Evolutionary conservation across 2,329 filamentous ascomycete species (phyloP).

Genomic region (Verticillium albo-atrum): DNA sequence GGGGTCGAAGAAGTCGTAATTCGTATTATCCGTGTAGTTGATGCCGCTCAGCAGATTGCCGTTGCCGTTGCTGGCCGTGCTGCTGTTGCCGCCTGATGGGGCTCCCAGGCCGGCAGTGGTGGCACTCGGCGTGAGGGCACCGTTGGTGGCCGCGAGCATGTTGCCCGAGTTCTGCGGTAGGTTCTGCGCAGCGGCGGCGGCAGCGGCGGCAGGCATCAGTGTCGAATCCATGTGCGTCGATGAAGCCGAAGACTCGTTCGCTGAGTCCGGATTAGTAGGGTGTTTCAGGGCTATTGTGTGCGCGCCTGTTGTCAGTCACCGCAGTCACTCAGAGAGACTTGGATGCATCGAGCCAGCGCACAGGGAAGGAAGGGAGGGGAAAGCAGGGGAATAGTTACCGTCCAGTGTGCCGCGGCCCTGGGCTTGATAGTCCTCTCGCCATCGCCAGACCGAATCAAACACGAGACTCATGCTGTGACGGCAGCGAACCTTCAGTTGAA

Average conservation of each 20-base stretch:
- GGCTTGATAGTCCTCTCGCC: constrained; percentile 74
- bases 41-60: constrained; percentile 53
- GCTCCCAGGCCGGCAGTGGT: constrained; percentile 25
- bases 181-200: constrained; percentile 41
- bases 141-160: constrained; percentile 43
- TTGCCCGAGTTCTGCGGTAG: constrained; percentile 18
- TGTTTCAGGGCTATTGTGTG: constrained; percentile 64
- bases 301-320: constrained; percentile 20
- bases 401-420: constrained; percentile 66
- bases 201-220: constrained; percentile 43
- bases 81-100: not conserved
- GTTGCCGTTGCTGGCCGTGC: constrained; percentile 19
- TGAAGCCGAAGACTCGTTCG: constrained; percentile 66
- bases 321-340: constrained; percentile 15
- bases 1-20: constrained; percentile 87
- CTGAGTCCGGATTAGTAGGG: constrained; percentile 79
- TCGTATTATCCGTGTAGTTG: constrained; percentile 57
- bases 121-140: constrained; percentile 47
- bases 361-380: not conserved
- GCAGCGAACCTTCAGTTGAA: constrained; percentile 78
- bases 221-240: constrained; percentile 61
- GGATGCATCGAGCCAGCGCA: constrained; percentile 12
- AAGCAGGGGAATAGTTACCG: constrained; percentile 44
- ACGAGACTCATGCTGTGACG: constrained; percentile 82
- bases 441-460: constrained; percentile 81